A percentile compares a stretch with the other conserved stretches of the same genome.
Evolutionary conservation across 2,329 filamentous ascomycete genomes (phyloP).

Genomic region (Colletotrichum lentis): DNA sequence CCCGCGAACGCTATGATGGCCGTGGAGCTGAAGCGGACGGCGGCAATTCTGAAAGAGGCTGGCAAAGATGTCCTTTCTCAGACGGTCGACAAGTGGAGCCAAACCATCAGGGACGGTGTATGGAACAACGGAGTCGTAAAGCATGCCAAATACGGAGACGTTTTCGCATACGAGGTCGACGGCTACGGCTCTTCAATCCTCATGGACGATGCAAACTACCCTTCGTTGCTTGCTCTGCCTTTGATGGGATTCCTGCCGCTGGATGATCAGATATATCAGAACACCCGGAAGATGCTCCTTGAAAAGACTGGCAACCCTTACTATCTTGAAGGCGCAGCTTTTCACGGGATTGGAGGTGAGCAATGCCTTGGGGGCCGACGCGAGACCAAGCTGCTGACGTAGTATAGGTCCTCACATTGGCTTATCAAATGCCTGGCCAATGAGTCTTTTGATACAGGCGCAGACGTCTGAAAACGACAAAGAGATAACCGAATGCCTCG

Average conservation of each 20-base stretch:
- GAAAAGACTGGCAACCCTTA: constrained; percentile 84
- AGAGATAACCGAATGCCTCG: constrained; percentile 79
- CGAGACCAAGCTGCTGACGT: neutral
- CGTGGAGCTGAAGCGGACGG: constrained; percentile 81
- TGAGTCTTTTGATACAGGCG: constrained; percentile 90
- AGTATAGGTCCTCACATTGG: constrained; percentile 72
- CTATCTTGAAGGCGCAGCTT: constrained; percentile 77
- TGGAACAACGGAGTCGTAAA: constrained; percentile 84
- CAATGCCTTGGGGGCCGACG: neutral
- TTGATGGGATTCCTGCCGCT: constrained; percentile 76
- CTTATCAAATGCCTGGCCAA: constrained; percentile 92
- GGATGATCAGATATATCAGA: constrained; percentile 78
- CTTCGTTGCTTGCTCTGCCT: constrained; percentile 80
- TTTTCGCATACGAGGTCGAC: constrained; percentile 89
- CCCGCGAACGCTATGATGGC: constrained; percentile 97
- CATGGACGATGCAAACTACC: constrained; percentile 92
- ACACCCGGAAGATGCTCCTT: constrained; percentile 82
- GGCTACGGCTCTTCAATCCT: constrained; percentile 83
- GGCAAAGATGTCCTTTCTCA: constrained; percentile 64
- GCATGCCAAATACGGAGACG: constrained; percentile 77
- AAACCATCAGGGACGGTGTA: constrained; percentile 76
- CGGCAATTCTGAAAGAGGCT: constrained; percentile 70
- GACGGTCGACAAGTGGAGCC: constrained; percentile 65
- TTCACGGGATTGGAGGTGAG: constrained; percentile 87
- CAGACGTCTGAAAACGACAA: constrained; percentile 85